Conservation (phyloP, 495 filamentous ascomycete genomes). For the Amniculicola lignicola region DNA sequence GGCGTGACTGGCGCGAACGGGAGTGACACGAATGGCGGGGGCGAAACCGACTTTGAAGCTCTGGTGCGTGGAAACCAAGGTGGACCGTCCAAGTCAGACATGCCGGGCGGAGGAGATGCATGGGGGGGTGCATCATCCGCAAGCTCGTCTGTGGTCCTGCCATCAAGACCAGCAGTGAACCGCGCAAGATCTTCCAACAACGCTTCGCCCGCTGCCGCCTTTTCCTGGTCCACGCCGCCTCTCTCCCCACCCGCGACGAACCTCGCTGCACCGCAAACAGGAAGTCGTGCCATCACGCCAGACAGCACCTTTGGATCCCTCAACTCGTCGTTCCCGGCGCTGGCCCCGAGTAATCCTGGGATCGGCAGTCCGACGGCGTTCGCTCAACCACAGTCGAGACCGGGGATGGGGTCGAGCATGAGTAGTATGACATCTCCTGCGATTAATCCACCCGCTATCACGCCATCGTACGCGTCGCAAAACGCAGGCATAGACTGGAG, state of each 20-base stretch:
- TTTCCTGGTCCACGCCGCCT: slow-evolving; percentile 35
- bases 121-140: slow-evolving; percentile 31
- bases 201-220: slow-evolving; percentile 25
- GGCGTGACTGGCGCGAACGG: slow-evolving; percentile 50
- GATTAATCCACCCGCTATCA: background rate
- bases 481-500: slow-evolving; percentile 21
- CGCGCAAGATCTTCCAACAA: slow-evolving; percentile 17
- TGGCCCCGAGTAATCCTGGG: slow-evolving; percentile 21
- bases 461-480: slow-evolving; percentile 21
- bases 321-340: slow-evolving; percentile 51
- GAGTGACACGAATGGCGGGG: slow-evolving; percentile 50
- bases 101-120: slow-evolving; percentile 43
- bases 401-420: slow-evolving; percentile 28
- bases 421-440: slow-evolving; percentile 19
- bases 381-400: slow-evolving; percentile 18
- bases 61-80: slow-evolving; percentile 67
- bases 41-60: slow-evolving; percentile 73
- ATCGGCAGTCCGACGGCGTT: slow-evolving; percentile 11
- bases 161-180: slow-evolving; percentile 18
- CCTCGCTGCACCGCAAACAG: slow-evolving; percentile 11
- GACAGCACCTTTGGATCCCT: slow-evolving; percentile 52
- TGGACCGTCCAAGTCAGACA: slow-evolving; percentile 29
- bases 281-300: slow-evolving; percentile 43
- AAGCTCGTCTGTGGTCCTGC: slow-evolving; percentile 21
- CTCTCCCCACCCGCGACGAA: slow-evolving; percentile 16